These are phyloP conservation scores for Candida saitoana DNA, from an alignment of 805 yeast genomes.

Conservation along the genomic window DNA sequence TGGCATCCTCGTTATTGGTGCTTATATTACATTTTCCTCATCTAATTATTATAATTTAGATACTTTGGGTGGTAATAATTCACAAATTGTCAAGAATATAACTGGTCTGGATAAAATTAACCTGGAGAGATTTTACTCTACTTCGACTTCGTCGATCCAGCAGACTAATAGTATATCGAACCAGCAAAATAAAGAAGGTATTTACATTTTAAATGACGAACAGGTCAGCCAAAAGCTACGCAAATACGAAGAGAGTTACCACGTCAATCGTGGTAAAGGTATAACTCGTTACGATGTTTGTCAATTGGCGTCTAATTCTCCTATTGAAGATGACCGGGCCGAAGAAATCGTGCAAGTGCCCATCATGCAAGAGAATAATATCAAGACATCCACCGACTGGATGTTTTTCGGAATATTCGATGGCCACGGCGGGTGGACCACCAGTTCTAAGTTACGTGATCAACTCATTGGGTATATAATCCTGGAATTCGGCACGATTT, in stretches of 20 bases:
- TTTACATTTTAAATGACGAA: conserved; percentile 56
- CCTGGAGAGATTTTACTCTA: conserved; percentile 17
- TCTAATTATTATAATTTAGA: conserved; percentile 41
- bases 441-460: conserved; percentile 80
- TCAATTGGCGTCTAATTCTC: conserved; percentile 86
- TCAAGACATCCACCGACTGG: conserved; percentile 62
- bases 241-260: conserved; percentile 72
- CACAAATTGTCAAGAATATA: not conserved
- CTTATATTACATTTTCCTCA: conserved; percentile 37
- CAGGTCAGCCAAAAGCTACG: conserved; percentile 69
- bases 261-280: conserved; percentile 81
- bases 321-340: conserved; percentile 90
- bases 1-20: conserved; percentile 41
- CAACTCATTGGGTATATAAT: conserved; percentile 74
- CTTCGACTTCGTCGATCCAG: conserved; percentile 45
- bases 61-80: conserved; percentile 22
- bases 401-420: conserved; percentile 94
- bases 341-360: conserved; percentile 78
- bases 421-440: conserved; percentile 97
- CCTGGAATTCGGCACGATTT: conserved; percentile 64
- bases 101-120: not conserved
- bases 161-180: conserved; percentile 39
- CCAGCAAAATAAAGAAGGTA: conserved; percentile 50
- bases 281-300: conserved; percentile 83
- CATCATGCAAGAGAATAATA: conserved; percentile 55